Evolutionary conservation across 495 filamentous ascomycete species (phyloP).

Genomic region (Trichocladium antarcticum): DNA sequence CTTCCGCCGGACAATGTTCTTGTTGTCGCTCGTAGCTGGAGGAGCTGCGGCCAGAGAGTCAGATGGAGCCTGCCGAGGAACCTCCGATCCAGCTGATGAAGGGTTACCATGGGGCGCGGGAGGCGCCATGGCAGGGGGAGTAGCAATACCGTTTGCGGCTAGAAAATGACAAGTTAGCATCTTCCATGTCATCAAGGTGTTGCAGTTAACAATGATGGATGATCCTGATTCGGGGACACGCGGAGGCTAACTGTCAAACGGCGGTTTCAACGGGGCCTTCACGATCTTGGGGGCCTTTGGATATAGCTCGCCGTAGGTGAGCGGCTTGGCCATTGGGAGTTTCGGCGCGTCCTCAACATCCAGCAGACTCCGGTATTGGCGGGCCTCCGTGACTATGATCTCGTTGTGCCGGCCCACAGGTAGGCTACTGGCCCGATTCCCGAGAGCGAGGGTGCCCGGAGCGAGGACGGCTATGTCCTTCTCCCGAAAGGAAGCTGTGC

Average conservation of each 20-base stretch:
- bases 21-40: constrained; percentile 71
- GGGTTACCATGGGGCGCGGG: constrained; percentile 44
- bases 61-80: constrained; percentile 53
- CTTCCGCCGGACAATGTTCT: constrained; percentile 97
- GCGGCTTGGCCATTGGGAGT: constrained; percentile 34
- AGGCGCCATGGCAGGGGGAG: constrained; percentile 22
- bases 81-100: constrained; percentile 33
- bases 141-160: constrained; percentile 42
- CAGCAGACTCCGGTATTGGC: constrained; percentile 40
- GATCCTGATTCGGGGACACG: constrained; percentile 17
- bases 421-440: constrained; percentile 29
- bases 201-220: constrained; percentile 5
- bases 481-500: constrained; percentile 15
- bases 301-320: constrained; percentile 41
- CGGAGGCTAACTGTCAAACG: constrained; percentile 29
- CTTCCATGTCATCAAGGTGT: neutral
- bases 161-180: constrained; percentile 22
- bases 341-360: constrained; percentile 37
- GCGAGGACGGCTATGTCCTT: too few species aligned
- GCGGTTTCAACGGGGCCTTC: constrained; percentile 4
- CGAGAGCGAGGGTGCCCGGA: constrained; percentile 18
- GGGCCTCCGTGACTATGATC: constrained; percentile 21
- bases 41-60: constrained; percentile 66
- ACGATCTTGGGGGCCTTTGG: constrained; percentile 16
- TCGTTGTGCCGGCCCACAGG: constrained; percentile 23